Percentiles rank a stretch among this genome's conserved stretches.
Conservation (phyloP, 1,139 yeast species). For the Debaryomyces psychrophilus region DNA sequence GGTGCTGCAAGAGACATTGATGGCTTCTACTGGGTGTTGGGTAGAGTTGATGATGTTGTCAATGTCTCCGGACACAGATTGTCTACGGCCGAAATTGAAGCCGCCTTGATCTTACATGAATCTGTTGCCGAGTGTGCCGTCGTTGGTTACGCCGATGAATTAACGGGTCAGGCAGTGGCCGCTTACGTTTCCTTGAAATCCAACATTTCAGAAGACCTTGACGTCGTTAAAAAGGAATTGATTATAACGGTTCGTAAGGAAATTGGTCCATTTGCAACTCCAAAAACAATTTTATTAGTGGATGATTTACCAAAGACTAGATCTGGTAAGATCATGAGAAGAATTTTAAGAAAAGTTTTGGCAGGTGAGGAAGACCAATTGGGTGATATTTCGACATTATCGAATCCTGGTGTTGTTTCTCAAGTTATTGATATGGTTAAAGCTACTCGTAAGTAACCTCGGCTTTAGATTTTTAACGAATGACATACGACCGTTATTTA, state of each 20-base stretch:
- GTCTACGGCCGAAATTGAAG: constrained; percentile 82
- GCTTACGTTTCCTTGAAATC: constrained; percentile 74
- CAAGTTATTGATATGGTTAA: constrained; percentile 67
- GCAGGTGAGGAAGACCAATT: constrained; percentile 80
- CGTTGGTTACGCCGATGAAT: constrained; percentile 78
- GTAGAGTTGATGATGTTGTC: constrained; percentile 83
- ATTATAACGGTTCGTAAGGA: constrained; percentile 74
- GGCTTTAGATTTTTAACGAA: background rate
- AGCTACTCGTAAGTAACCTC: constrained; percentile 11
- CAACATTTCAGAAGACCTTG: constrained; percentile 46
- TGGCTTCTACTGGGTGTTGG: constrained; percentile 79
- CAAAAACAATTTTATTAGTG: constrained; percentile 69
- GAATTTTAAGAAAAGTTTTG: constrained; percentile 74
- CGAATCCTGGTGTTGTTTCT: constrained; percentile 70
- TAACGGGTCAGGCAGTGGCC: constrained; percentile 83
- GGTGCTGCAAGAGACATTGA: constrained; percentile 81
- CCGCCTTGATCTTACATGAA: constrained; percentile 71
- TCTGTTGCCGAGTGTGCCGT: constrained; percentile 78
- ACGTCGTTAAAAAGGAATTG: constrained; percentile 67
- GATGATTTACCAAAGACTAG: constrained; percentile 83
- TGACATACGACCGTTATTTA: constrained; percentile 1
- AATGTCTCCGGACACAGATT: constrained; percentile 81
- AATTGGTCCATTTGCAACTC: constrained; percentile 86
- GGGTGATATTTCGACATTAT: constrained; percentile 78
- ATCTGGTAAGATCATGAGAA: constrained; percentile 84